Conservation (phyloP, 495 filamentous ascomycete genomes). For the Aspergillus cavernicola region DNA sequence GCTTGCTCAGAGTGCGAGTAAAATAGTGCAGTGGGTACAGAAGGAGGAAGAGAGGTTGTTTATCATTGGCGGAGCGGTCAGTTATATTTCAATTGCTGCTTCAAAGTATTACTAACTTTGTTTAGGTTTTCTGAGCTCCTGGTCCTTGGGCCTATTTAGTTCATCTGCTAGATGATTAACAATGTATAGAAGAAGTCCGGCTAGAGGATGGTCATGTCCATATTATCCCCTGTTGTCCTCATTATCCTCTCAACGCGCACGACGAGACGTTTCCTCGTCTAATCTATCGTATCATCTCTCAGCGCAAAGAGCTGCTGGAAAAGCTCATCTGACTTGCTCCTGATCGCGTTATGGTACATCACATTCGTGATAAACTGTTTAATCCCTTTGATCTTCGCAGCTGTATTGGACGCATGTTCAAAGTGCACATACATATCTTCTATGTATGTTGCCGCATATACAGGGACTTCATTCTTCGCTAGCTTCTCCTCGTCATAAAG, state of each 20-base stretch:
- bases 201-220: too few species aligned
- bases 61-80: slow-evolving; percentile 87
- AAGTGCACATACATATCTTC: slow-evolving; percentile 96
- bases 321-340: slow-evolving; percentile 68
- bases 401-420: slow-evolving; percentile 67
- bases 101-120: slow-evolving; percentile 10
- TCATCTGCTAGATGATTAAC: too few species aligned
- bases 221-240: too few species aligned
- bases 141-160: too few species aligned
- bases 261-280: too few species aligned
- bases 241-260: too few species aligned
- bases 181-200: too few species aligned
- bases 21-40: slow-evolving; percentile 83
- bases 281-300: slow-evolving; percentile 71
- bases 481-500: slow-evolving; percentile 75
- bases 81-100: slow-evolving; percentile 13
- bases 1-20: slow-evolving; percentile 80
- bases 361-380: slow-evolving; percentile 82
- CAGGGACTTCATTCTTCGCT: slow-evolving; percentile 74
- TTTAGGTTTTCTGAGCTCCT: slow-evolving; percentile 19
- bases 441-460: slow-evolving; percentile 79
- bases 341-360: slow-evolving; percentile 80
- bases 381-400: slow-evolving; percentile 66
- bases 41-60: slow-evolving; percentile 90
- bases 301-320: slow-evolving; percentile 66